These are phyloP conservation scores for Backusella circina DNA, from an alignment of 192 early-diverging fungal species.

Conservation along the genomic window DNA sequence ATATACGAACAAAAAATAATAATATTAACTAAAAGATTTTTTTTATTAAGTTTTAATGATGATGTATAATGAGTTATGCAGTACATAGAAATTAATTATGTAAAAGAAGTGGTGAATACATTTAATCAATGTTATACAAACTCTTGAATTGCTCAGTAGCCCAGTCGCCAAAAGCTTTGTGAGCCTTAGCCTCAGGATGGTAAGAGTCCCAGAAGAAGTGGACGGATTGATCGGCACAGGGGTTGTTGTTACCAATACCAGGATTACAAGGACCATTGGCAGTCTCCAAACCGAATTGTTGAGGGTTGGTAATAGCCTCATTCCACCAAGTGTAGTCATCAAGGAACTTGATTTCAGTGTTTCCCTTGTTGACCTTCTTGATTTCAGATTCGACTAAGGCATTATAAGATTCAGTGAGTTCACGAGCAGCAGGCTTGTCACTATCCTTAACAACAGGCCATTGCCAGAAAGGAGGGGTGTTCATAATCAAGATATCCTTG, in stretches of 20 bases:
- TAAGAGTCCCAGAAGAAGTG: slow-evolving; percentile 18
- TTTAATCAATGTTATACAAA: background rate
- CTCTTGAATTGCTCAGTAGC: background rate
- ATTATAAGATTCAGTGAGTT: background rate
- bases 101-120: too few relatives aligned
- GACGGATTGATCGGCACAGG: background rate
- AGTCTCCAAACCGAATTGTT: background rate
- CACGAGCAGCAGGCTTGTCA: background rate
- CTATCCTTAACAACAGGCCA: background rate
- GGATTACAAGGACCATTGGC: background rate
- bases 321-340: background rate
- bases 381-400: background rate
- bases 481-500: background rate
- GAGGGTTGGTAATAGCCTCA: background rate
- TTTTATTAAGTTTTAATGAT: too few relatives aligned
- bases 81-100: too few relatives aligned
- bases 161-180: slow-evolving; percentile 6
- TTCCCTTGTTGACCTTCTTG: background rate
- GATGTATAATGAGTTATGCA: too few relatives aligned
- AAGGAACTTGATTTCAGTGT: background rate
- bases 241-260: background rate
- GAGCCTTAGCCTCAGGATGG: slow-evolving; percentile 13
- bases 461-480: background rate
- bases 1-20: too few relatives aligned
- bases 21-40: too few relatives aligned